Conservation (phyloP, 345 rosid genomes). For the Citrus trifoliata region DNA sequence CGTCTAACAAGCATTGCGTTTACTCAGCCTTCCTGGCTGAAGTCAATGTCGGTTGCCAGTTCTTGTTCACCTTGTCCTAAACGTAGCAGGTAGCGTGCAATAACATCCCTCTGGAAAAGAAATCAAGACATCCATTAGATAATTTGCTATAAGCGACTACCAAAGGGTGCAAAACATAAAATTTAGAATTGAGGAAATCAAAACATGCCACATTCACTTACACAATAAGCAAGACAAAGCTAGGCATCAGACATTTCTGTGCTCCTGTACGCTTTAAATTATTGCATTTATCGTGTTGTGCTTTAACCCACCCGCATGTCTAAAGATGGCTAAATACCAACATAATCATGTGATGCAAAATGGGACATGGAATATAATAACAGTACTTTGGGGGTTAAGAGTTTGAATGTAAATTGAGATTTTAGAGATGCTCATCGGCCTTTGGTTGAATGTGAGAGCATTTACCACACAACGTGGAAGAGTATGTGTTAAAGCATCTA, state of each 20-base stretch:
- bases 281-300: too few species aligned
- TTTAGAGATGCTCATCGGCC: too few species aligned
- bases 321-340: too few species aligned
- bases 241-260: not conserved
- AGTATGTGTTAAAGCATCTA: too few species aligned
- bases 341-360: too few species aligned
- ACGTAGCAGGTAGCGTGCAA: constrained; percentile 96
- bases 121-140: not conserved
- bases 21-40: constrained; percentile 94
- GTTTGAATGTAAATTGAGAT: too few species aligned
- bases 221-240: not conserved
- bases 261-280: too few species aligned
- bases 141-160: not conserved
- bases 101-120: constrained; percentile 82
- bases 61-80: constrained; percentile 99
- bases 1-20: constrained; percentile 98
- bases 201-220: not conserved
- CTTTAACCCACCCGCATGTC: too few species aligned
- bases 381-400: too few species aligned
- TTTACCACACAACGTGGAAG: too few species aligned
- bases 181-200: not conserved
- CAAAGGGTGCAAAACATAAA: not conserved
- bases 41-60: constrained; percentile 92
- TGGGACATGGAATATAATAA: too few species aligned
- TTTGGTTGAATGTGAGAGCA: too few species aligned